Conservation (phyloP, 1,284 basidiomycete species). For the Lentinula novae-zelandiae region DNA sequence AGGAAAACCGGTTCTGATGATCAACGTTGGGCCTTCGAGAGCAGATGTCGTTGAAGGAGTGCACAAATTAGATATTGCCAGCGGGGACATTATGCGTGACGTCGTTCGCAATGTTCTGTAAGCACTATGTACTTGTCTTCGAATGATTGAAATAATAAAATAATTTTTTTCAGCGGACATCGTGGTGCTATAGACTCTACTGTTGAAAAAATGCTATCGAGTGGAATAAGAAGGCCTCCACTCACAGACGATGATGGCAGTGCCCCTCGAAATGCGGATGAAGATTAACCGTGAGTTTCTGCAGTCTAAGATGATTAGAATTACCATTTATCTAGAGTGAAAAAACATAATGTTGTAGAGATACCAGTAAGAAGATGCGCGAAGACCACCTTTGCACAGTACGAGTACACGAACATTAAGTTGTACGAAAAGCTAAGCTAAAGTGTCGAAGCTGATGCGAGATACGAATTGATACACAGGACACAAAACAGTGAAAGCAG, state of each 20-base stretch:
- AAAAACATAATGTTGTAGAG: background rate
- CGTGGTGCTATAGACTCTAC: slow-evolving; percentile 34
- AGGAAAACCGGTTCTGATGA: slow-evolving; percentile 72
- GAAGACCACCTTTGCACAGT: background rate
- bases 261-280: slow-evolving; percentile 21
- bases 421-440: background rate
- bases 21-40: slow-evolving; percentile 85
- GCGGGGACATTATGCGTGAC: slow-evolving; percentile 65
- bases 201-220: slow-evolving; percentile 45
- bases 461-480: background rate
- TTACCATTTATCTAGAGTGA: background rate
- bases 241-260: slow-evolving; percentile 34
- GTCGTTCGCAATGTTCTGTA: slow-evolving; percentile 57
- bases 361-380: background rate
- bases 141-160: background rate
- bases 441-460: background rate
- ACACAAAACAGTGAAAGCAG: background rate
- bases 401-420: background rate
- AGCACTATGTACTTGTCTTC: slow-evolving; percentile 22
- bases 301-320: background rate
- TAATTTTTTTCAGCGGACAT: slow-evolving; percentile 32
- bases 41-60: slow-evolving; percentile 73
- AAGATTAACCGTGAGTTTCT: background rate
- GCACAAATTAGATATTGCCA: slow-evolving; percentile 73
- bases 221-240: slow-evolving; percentile 52